These are phyloP conservation scores for Tardiomyces blankii DNA, from an alignment of 1,139 yeast species.

Conservation along the genomic window DNA sequence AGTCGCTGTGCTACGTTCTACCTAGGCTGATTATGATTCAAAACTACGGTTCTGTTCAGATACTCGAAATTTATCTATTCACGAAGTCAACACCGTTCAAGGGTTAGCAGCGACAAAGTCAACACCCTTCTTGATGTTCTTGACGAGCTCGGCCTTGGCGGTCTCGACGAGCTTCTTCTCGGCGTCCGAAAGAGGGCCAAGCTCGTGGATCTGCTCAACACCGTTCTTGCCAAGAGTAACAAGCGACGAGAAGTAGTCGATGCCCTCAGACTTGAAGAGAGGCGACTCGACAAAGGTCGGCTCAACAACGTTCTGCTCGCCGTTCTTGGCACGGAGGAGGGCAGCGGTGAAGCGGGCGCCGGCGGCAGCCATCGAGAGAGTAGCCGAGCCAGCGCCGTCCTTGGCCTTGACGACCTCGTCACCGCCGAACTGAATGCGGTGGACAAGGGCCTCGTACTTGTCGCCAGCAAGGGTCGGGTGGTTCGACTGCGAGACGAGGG, in stretches of 20 bases:
- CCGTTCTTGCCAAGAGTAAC: slow-evolving; percentile 87
- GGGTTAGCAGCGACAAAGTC: slow-evolving; percentile 38
- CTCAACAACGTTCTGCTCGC: slow-evolving; percentile 40
- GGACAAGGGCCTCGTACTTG: slow-evolving; percentile 56
- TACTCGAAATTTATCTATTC: too few species aligned
- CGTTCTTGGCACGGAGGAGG: slow-evolving; percentile 42
- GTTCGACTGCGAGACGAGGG: slow-evolving; percentile 69
- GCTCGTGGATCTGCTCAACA: slow-evolving; percentile 64
- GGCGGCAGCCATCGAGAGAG: slow-evolving; percentile 97
- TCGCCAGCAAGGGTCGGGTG: slow-evolving; percentile 42
- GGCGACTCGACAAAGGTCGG: slow-evolving; percentile 62
- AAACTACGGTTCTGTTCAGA: too few species aligned
- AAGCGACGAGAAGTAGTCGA: slow-evolving; percentile 88
- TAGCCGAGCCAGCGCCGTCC: slow-evolving; percentile 98
- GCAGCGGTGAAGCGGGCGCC: slow-evolving; percentile 58
- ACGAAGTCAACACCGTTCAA: not conserved
- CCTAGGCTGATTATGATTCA: too few species aligned
- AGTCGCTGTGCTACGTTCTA: too few species aligned
- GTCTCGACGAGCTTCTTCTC: slow-evolving; percentile 53
- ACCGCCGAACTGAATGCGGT: slow-evolving; percentile 98
- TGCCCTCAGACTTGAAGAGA: slow-evolving; percentile 69
- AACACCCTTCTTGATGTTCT: slow-evolving; percentile 65
- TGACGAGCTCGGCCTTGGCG: slow-evolving; percentile 34
- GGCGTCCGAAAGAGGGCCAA: slow-evolving; percentile 74
- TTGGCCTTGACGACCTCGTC: slow-evolving; percentile 98